Conservation (phyloP, 176 grass and related monocot genomes). For the Dendrocalamus sinicus region DNA sequence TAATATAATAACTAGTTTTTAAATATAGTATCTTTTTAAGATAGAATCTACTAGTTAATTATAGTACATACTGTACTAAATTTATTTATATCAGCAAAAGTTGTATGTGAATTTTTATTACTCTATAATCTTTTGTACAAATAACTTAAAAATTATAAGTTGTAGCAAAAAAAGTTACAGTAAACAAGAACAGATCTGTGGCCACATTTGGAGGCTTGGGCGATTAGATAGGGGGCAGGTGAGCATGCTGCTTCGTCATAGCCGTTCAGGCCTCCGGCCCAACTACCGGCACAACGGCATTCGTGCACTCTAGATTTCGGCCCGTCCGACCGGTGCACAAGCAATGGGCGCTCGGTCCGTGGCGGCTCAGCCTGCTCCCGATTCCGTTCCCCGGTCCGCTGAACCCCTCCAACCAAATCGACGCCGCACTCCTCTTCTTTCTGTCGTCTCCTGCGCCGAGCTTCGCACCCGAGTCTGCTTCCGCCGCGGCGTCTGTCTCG, state of each 20-base stretch:
- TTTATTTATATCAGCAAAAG: too few relatives aligned
- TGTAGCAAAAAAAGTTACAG: too few relatives aligned
- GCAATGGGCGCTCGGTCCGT: not conserved
- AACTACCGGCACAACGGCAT: not conserved
- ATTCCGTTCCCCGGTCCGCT: not conserved
- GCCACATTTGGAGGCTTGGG: too few relatives aligned
- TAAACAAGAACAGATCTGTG: too few relatives aligned
- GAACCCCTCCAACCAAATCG: not conserved
- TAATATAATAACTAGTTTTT: too few relatives aligned
- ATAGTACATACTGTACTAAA: fast-evolving
- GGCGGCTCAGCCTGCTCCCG: not conserved
- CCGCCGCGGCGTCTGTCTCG: not conserved
- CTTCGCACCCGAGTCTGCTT: not conserved
- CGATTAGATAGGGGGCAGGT: not conserved
- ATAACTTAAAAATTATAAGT: too few relatives aligned
- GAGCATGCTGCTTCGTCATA: too few relatives aligned
- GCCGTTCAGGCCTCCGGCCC: too few relatives aligned
- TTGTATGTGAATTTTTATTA: fast-evolving
- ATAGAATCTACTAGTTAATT: too few relatives aligned
- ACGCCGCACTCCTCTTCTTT: not conserved
- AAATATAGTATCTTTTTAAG: too few relatives aligned
- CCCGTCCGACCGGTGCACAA: not conserved
- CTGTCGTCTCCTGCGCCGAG: not conserved
- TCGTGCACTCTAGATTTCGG: not conserved
- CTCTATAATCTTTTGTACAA: too few relatives aligned